Evolutionary conservation across 2,329 filamentous ascomycete species (phyloP).

Genomic region (Aspergillus fumigatus): DNA sequence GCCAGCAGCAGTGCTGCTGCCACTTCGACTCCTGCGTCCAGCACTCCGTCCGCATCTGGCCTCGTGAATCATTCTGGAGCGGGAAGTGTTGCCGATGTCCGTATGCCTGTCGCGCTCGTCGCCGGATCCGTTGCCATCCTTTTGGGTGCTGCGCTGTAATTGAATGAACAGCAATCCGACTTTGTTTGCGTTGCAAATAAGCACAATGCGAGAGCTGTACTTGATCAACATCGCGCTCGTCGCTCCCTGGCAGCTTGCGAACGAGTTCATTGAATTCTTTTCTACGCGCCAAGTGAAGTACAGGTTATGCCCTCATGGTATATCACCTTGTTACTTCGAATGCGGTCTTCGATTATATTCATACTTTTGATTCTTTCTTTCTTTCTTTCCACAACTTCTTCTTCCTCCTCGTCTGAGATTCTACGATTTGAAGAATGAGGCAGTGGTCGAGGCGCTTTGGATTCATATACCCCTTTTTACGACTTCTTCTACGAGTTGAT

Average conservation of each 20-base stretch:
- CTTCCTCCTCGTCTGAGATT: conserved; percentile 1
- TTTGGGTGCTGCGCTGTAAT: conserved; percentile 20
- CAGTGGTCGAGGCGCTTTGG: conserved; percentile 16
- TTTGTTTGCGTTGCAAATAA: background rate
- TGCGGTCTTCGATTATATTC: conserved; percentile 7
- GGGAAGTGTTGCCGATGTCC: conserved; percentile 15
- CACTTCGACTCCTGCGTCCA: conserved; percentile 15
- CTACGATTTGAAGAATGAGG: conserved; percentile 3
- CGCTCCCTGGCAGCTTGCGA: background rate
- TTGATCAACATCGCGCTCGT: background rate
- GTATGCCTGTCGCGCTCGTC: conserved; percentile 28
- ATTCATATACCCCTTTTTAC: conserved; percentile 19
- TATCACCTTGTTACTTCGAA: conserved; percentile 15
- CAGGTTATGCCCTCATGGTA: background rate
- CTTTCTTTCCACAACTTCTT: conserved; percentile 18
- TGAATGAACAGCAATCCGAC: background rate
- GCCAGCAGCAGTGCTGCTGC: conserved; percentile 8
- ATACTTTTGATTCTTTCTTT: conserved; percentile 14
- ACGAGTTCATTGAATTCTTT: background rate
- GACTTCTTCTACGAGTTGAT: conserved; percentile 30
- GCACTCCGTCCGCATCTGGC: conserved; percentile 17
- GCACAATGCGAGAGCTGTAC: background rate
- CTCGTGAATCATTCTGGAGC: conserved; percentile 14
- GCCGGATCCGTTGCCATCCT: conserved; percentile 37
- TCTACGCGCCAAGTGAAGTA: background rate